Evolutionary conservation across 2,329 filamentous ascomycete species (phyloP), one percentile per base, ranked within the genome.

Genomic region (Plenodomus tracheiphilus): DNA sequence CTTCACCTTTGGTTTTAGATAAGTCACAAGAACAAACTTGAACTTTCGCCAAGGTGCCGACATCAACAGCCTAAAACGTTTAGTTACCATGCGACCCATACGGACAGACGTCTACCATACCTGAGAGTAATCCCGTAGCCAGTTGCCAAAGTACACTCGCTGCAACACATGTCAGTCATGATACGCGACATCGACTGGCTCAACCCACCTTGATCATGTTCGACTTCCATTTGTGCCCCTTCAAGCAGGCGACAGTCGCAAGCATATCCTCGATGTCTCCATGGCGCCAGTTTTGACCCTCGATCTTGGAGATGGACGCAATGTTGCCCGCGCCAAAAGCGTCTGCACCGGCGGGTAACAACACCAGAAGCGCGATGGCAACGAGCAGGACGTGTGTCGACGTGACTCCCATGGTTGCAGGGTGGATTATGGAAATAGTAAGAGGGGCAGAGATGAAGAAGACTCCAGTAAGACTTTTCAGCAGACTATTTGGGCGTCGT

Each of bases 201-300:
- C 35, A 17, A 13, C 47, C 38, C 51, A 70, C 68, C 62, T 75
- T 75, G 66, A 75, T 77, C 74, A 77, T 77, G 58, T 72, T 73
- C 39, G 68, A 74, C 47, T 69, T 73, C 69, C 69, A 77, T 43
- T 77, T 70, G 54, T 76, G 61, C 32, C 73, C 70, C 18, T 64
- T 68, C 46, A 77, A 59, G 58, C 74, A 78, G 10, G 77, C 76
- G 36, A 79, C 76, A 5, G 74, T 76, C 39, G 75, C 75, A 41
- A 80, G 75, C 64, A 78, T 74, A 51, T 80, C 77, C 57, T 80
- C 77, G 47, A 80, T 79, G 56, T 80, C 77, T 49, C 77, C 77
- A 76, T 80, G 77, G 41, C 77, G 74, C 75, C 76, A 80, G 60
- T 80, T 80, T 51, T 75, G 69, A 7, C 77, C 77, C 59, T 80